A percentile compares a stretch with the other conserved stretches of the same genome.
phyloP scores from a whole-genome alignment of 768 basidiomycete genomes.

The Pleurotus djamor region DNA sequence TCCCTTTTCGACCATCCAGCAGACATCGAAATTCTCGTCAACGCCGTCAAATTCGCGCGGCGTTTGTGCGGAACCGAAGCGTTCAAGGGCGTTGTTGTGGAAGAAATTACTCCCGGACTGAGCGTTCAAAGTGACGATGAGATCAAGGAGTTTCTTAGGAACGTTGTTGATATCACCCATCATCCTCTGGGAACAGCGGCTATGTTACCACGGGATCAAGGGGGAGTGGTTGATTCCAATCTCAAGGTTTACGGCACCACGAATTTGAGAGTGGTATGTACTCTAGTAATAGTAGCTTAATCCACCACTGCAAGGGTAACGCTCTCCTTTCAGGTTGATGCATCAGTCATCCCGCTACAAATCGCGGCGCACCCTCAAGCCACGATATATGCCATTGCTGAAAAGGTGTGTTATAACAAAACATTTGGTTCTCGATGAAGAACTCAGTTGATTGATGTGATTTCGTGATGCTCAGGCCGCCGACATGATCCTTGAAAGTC shows the following conservation, averaged over 20 bases:
- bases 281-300: slow-evolving; percentile 11
- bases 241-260: slow-evolving; percentile 23
- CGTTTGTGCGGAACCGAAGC: slow-evolving; percentile 1
- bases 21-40: slow-evolving; percentile 16
- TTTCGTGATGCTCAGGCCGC: not conserved
- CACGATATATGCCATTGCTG: slow-evolving; percentile 19
- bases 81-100: slow-evolving; percentile 1
- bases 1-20: slow-evolving; percentile 8
- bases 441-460: not conserved
- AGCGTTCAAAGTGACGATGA: slow-evolving; percentile 19
- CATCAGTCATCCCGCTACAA: slow-evolving; percentile 17
- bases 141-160: slow-evolving; percentile 8
- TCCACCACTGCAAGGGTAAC: not conserved
- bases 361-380: slow-evolving; percentile 15
- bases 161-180: slow-evolving; percentile 10
- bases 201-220: slow-evolving; percentile 28
- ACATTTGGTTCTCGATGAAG: not conserved
- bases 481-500: not conserved
- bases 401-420: slow-evolving; percentile 13
- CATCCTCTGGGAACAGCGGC: slow-evolving; percentile 16
- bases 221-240: slow-evolving; percentile 28
- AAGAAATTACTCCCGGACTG: slow-evolving; percentile 16
- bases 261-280: slow-evolving; percentile 11
- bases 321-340: slow-evolving; percentile 12
- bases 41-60: slow-evolving; percentile 19